phyloP scores from a whole-genome alignment of 2,329 filamentous ascomycete genomes.

The Alternaria gaisen region DNA sequence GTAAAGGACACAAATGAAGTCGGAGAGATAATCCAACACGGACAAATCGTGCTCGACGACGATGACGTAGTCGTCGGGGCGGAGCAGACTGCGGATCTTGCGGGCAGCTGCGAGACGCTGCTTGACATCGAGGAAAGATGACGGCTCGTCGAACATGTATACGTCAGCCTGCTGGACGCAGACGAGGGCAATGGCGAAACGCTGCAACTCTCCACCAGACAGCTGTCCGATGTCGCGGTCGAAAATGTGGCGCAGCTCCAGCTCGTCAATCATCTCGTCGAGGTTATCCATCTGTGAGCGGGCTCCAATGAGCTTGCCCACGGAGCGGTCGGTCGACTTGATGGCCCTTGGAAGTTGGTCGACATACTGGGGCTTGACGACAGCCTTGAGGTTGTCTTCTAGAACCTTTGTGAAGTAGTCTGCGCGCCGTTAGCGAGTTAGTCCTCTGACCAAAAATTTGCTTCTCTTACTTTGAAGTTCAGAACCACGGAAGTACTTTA shows the following conservation, averaged over 20 bases:
- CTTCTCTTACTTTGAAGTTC: slow-evolving; percentile 85
- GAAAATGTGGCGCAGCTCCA: slow-evolving; percentile 88
- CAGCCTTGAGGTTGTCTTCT: slow-evolving; percentile 95
- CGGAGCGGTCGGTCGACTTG: slow-evolving; percentile 79
- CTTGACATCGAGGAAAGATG: slow-evolving; percentile 99
- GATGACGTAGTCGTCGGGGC: slow-evolving; percentile 93
- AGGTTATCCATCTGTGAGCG: slow-evolving; percentile 81
- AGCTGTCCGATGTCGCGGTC: slow-evolving; percentile 90
- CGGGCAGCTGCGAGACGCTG: slow-evolving; percentile 92
- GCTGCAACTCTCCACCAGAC: slow-evolving; percentile 96
- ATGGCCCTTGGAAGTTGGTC: slow-evolving; percentile 97
- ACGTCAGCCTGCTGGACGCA: slow-evolving; percentile 92
- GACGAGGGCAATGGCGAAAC: slow-evolving; percentile 95
- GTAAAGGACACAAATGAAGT: slow-evolving; percentile 98
- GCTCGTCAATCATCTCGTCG: slow-evolving; percentile 80
- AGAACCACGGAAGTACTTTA: slow-evolving; percentile 97
- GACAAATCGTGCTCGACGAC: slow-evolving; percentile 99
- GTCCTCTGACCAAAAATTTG: not conserved
- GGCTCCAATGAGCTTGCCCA: slow-evolving; percentile 79
- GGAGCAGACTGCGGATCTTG: slow-evolving; percentile 89
- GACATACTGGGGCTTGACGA: slow-evolving; percentile 99
- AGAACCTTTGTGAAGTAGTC: slow-evolving; percentile 99
- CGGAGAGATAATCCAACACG: slow-evolving; percentile 96
- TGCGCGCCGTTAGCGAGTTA: slow-evolving; percentile 50
- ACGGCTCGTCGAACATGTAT: slow-evolving; percentile 99